Conservation (phyloP, 1,284 basidiomycete genomes). For the Heimioporus retisporus region DNA sequence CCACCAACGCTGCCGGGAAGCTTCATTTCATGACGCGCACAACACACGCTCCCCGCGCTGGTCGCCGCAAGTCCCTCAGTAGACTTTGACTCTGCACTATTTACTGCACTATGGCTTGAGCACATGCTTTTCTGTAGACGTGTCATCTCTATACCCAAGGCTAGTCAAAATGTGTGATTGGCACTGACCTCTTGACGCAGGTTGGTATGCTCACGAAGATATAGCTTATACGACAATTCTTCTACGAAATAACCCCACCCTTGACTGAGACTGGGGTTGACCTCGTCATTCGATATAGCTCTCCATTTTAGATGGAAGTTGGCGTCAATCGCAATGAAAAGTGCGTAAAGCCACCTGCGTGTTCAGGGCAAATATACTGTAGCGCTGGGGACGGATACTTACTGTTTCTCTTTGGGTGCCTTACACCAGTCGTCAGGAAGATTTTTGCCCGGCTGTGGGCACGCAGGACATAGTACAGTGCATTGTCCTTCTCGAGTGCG, state of each 20-base stretch:
- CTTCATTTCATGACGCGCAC: background rate
- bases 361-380: background rate
- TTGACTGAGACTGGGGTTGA: too few relatives aligned
- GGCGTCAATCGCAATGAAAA: too few relatives aligned
- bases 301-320: too few relatives aligned
- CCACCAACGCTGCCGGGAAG: background rate
- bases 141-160: too few relatives aligned
- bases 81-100: background rate
- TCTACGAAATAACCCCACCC: too few relatives aligned
- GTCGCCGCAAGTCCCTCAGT: background rate
- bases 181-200: background rate
- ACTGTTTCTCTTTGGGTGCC: slow-evolving; percentile 22
- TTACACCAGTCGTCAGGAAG: background rate
- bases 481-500: background rate
- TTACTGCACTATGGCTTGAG: background rate
- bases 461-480: background rate
- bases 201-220: background rate
- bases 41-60: background rate
- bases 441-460: background rate
- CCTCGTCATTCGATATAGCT: too few relatives aligned
- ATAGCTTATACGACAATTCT: too few relatives aligned
- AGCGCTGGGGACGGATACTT: background rate
- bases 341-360: too few relatives aligned
- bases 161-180: too few relatives aligned
- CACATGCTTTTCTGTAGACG: background rate